These are phyloP conservation scores for Penicillium sp. DNA, from an alignment of 2,329 filamentous ascomycete species.

Conservation along the genomic window DNA sequence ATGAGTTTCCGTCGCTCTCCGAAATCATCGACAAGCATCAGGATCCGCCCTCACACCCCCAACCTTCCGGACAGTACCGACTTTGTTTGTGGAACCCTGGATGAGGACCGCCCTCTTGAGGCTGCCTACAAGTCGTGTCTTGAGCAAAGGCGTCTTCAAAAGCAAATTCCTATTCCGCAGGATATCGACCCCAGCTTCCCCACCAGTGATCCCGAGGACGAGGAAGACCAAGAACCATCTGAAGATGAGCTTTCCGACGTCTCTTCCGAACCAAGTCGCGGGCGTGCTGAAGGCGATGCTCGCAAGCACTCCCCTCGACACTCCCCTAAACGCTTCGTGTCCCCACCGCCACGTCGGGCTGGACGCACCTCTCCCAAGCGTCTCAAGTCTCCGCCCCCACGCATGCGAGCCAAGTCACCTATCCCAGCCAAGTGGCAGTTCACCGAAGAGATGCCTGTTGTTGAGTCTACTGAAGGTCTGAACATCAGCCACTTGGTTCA, in stretches of 20 bases:
- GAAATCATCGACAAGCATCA: conserved; percentile 45
- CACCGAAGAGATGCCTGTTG: conserved; percentile 44
- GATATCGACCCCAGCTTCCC: conserved; percentile 98
- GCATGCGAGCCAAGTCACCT: conserved; percentile 51
- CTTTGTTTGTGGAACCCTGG: conserved; percentile 97
- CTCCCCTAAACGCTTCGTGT: conserved; percentile 66
- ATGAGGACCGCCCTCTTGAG: conserved; percentile 93
- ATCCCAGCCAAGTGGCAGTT: conserved; percentile 44
- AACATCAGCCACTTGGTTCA: conserved; percentile 58
- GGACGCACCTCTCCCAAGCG: conserved; percentile 63
- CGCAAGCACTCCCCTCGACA: conserved; percentile 57
- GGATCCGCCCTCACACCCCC: conserved; percentile 69
- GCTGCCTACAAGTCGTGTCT: conserved; percentile 87
- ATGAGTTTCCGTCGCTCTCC: conserved; percentile 33
- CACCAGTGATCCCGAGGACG: conserved; percentile 86
- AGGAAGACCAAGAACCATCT: conserved; percentile 71
- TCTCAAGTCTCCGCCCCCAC: conserved; percentile 70
- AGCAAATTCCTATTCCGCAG: conserved; percentile 83
- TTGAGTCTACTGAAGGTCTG: conserved; percentile 50
- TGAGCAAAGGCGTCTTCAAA: conserved; percentile 77
- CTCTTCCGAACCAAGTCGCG: conserved; percentile 56
- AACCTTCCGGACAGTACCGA: conserved; percentile 96
- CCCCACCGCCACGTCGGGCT: conserved; percentile 55
- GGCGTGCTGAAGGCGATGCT: conserved; percentile 45
- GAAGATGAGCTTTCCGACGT: conserved; percentile 54